These are phyloP conservation scores for Akanthomyces dipterigenus DNA, from an alignment of 2,329 filamentous ascomycete species.

Conservation along the genomic window DNA sequence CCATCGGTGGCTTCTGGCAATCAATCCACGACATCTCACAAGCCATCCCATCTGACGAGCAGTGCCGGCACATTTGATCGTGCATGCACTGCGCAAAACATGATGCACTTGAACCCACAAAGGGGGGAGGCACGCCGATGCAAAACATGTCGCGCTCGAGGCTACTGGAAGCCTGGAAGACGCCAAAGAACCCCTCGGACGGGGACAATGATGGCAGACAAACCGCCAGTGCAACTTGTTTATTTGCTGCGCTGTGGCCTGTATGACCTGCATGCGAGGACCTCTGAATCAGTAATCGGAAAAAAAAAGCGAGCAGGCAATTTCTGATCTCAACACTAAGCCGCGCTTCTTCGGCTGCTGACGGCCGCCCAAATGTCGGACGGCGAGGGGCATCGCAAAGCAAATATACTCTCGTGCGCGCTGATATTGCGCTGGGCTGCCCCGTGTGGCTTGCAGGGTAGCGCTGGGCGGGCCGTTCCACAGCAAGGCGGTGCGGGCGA, in stretches of 20 bases:
- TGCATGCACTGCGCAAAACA: background rate
- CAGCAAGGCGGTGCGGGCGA: background rate
- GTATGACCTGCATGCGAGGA: background rate
- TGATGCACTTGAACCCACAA: background rate
- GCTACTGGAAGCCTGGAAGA: too few relatives aligned
- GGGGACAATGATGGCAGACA: background rate
- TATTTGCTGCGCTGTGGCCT: conserved; percentile 5
- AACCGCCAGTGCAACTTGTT: background rate
- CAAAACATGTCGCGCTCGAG: background rate
- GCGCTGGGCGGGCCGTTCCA: background rate
- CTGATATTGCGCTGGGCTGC: background rate
- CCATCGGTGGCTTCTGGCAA: background rate
- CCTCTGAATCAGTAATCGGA: background rate
- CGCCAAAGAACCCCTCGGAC: too few relatives aligned
- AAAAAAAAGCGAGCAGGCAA: background rate
- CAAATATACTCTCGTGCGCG: background rate
- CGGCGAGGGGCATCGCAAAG: too few relatives aligned
- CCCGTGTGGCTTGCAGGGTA: background rate
- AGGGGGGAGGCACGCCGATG: background rate
- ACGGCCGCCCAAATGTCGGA: too few relatives aligned
- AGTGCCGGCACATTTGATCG: too few relatives aligned
- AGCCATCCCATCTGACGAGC: background rate
- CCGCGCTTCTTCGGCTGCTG: background rate
- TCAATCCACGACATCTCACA: background rate
- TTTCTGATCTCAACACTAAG: background rate